Evolutionary conservation across 805 yeast genomes (phyloP), one percentile per base, ranked within the genome.

Genomic region (Teunomyces cretensis): DNA sequence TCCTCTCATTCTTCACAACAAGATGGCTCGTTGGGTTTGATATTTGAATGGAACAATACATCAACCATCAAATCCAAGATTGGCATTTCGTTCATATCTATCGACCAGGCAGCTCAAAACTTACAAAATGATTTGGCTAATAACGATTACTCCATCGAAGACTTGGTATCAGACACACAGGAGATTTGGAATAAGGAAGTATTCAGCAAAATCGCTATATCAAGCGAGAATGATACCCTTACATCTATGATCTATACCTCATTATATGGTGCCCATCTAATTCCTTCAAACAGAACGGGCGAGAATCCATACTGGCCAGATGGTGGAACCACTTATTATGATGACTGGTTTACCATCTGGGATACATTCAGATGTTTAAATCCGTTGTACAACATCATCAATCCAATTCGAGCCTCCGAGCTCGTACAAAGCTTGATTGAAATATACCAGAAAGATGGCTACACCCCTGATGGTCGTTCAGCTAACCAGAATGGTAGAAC

Each of bases 281-380:
- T 63, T 43, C 70, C 71, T 2, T 51, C 66, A 16, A 60, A 65
- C 43, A 53, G 59, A 43, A 64, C 69, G 0, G 70, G 68, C 6
- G 70, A 64, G 42, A 58, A 56, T 40, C 64, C 63, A 9, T 33
- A 53, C 19, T 64, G 67, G 67, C 43, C 40, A 13, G 42, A 37
- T 14, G 9, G 33, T 8, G 43, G 43, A 5, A 43, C 44, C 9
- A 37, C 43, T 13, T 66, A 65, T 43, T 66, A 65, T 42, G 70
- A 67, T 54, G 67, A 68, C 41, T 58, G 68, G 67, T 58, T 61
- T 48, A 57, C 75, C 43, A 54, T 69, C 39, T 60, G 73, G 74
- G 67, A 72, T 54, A 56, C 70, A 14, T 63, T 70, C 61, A 36
- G 76, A 45, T 53, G 63, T 26, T 49, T 65, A 31, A 57, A 65